Conservation (phyloP, 2,329 filamentous ascomycete genomes). For the Scedosporium boydii region DNA sequence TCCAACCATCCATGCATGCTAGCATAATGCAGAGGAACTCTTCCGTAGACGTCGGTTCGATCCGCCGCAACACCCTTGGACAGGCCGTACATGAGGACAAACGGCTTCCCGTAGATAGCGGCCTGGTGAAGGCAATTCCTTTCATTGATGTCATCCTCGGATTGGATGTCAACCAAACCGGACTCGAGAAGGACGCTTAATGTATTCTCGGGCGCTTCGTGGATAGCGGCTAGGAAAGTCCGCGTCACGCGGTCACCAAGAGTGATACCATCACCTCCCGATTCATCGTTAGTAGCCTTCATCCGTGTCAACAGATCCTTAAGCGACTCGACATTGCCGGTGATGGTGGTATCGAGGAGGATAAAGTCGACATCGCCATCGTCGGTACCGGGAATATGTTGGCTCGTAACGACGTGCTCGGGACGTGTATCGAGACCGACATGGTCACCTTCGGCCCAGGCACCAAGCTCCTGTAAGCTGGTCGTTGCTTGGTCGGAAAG, state of each 20-base stretch:
- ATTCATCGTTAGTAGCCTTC: constrained; percentile 41
- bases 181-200: constrained; percentile 71
- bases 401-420: constrained; percentile 56
- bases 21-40: constrained; percentile 89
- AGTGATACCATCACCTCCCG: constrained; percentile 42
- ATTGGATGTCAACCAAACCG: constrained; percentile 76
- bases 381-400: constrained; percentile 62
- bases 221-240: constrained; percentile 82
- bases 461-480: constrained; percentile 87
- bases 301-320: constrained; percentile 74
- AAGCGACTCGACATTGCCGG: constrained; percentile 68
- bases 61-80: constrained; percentile 65
- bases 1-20: constrained; percentile 87
- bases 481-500: constrained; percentile 95
- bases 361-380: constrained; percentile 86
- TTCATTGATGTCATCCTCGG: constrained; percentile 96
- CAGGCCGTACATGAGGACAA: constrained; percentile 71
- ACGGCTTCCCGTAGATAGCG: constrained; percentile 81
- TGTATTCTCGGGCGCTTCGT: constrained; percentile 70
- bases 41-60: constrained; percentile 83
- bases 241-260: constrained; percentile 71
- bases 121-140: constrained; percentile 93
- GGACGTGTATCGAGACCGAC: constrained; percentile 62
- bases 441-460: constrained; percentile 94
- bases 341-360: constrained; percentile 75